Evolutionary conservation across 2,329 filamentous ascomycete species (phyloP).

Genomic region (Hypocrella siamensis): DNA sequence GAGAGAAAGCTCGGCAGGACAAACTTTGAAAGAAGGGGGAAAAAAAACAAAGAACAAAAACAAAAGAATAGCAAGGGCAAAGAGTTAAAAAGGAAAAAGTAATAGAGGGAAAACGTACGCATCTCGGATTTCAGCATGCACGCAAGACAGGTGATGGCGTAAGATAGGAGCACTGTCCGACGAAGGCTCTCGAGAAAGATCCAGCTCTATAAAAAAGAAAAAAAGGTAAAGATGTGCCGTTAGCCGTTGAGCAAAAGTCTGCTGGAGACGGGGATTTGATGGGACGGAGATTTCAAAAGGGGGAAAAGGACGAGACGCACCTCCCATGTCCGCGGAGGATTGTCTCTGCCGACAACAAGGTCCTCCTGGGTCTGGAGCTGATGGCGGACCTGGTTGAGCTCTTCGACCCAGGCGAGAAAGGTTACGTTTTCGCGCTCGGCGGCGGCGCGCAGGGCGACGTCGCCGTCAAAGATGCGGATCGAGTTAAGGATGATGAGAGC

Average conservation of each 20-base stretch:
- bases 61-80: too few relatives aligned
- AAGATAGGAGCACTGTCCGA: constrained; percentile 19
- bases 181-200: constrained; percentile 25
- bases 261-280: too few relatives aligned
- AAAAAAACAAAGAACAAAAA: too few relatives aligned
- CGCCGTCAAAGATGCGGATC: constrained; percentile 27
- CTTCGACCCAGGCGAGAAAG: constrained; percentile 19
- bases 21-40: too few relatives aligned
- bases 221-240: too few relatives aligned
- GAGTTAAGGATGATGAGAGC: constrained; percentile 24
- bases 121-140: constrained; percentile 17
- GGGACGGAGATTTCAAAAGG: neutral
- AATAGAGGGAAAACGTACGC: constrained; percentile 9
- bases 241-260: too few relatives aligned
- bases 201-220: constrained; percentile 16
- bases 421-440: constrained; percentile 22
- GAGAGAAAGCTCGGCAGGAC: too few relatives aligned
- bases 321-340: constrained; percentile 26
- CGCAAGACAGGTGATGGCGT: constrained; percentile 16
- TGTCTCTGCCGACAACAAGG: constrained; percentile 12
- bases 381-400: constrained; percentile 15
- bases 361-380: constrained; percentile 16
- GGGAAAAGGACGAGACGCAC: constrained; percentile 8
- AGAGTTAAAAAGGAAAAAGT: too few relatives aligned
- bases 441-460: constrained; percentile 22